A percentile compares a stretch with the other conserved stretches of the same genome.
These are phyloP conservation scores for Suillus weaverae DNA, from an alignment of 768 basidiomycete genomes.

Conservation along the genomic window DNA sequence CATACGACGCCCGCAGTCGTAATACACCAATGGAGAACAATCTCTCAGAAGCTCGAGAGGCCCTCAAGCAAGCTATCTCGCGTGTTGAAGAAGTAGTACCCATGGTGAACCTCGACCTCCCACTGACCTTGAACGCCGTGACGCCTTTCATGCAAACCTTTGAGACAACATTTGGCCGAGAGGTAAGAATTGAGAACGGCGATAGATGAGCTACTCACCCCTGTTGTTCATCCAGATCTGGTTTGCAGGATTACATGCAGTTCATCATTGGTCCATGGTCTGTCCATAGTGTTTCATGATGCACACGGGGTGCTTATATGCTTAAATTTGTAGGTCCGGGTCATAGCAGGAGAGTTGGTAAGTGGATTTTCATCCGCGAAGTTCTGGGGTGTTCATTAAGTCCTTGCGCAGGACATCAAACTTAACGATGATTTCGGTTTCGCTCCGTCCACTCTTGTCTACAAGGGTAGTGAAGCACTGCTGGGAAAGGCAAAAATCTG, in stretches of 20 bases:
- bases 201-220: conserved; percentile 7
- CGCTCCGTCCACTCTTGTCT: conserved; percentile 80
- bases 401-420: conserved; percentile 51
- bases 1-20: conserved; percentile 73
- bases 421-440: conserved; percentile 80
- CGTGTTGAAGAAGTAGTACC: conserved; percentile 55
- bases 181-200: conserved; percentile 44
- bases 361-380: conserved; percentile 24
- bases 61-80: conserved; percentile 55
- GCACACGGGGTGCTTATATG: conserved; percentile 8
- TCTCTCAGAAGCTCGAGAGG: conserved; percentile 55
- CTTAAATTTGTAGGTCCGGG: conserved; percentile 58
- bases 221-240: conserved; percentile 53
- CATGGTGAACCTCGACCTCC: conserved; percentile 47
- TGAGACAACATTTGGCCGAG: conserved; percentile 79
- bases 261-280: conserved; percentile 93
- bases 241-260: conserved; percentile 84
- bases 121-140: conserved; percentile 74
- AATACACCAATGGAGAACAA: conserved; percentile 85
- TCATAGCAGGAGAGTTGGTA: conserved; percentile 82
- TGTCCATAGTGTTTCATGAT: conserved; percentile 19
- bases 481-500: conserved; percentile 68
- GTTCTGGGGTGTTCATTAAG: conserved; percentile 11
- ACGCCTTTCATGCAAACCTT: conserved; percentile 77
- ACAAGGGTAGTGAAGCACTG: conserved; percentile 65